Evolutionary conservation across 805 yeast genomes (phyloP).

Genomic region (Kodamaea hsintzibuensis): DNA sequence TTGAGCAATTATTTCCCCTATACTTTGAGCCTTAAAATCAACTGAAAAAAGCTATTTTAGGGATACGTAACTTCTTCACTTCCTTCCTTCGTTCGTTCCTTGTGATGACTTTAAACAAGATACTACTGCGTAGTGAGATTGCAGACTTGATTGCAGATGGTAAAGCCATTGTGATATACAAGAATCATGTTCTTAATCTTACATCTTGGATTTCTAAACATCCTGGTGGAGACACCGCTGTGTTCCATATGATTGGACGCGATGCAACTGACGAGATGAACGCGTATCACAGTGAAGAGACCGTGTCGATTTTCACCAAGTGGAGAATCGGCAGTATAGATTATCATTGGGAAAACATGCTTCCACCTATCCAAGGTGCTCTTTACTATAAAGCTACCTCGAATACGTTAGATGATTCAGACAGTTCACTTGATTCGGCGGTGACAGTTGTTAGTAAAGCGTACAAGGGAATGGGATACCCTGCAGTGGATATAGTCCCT

Average conservation of each 20-base stretch:
- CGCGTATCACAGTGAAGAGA: conserved; percentile 71
- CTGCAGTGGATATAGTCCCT: conserved; percentile 45
- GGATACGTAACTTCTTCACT: neutral
- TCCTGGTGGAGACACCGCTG: conserved; percentile 90
- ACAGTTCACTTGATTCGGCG: conserved; percentile 16
- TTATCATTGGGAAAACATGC: conserved; percentile 65
- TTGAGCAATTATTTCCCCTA: neutral
- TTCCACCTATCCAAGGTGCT: conserved; percentile 92
- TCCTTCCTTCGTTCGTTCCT: too few species aligned
- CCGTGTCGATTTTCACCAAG: conserved; percentile 49
- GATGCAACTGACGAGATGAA: conserved; percentile 92
- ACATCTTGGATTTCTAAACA: conserved; percentile 72
- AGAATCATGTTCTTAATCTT: conserved; percentile 59
- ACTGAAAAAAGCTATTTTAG: neutral
- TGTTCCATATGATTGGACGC: conserved; percentile 80
- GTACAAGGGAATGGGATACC: conserved; percentile 35
- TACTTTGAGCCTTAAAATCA: neutral
- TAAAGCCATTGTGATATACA: conserved; percentile 66
- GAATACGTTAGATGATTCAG: conserved; percentile 7
- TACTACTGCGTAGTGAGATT: conserved; percentile 37
- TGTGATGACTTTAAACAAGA: conserved; percentile 1
- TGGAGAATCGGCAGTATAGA: conserved; percentile 70
- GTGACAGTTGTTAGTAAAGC: conserved; percentile 16
- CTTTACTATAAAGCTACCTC: conserved; percentile 17
- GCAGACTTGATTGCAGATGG: conserved; percentile 66